These are phyloP conservation scores for Lathyrus tuberosus DNA, from an alignment of 306 rosid genomes.

Conservation along the genomic window DNA sequence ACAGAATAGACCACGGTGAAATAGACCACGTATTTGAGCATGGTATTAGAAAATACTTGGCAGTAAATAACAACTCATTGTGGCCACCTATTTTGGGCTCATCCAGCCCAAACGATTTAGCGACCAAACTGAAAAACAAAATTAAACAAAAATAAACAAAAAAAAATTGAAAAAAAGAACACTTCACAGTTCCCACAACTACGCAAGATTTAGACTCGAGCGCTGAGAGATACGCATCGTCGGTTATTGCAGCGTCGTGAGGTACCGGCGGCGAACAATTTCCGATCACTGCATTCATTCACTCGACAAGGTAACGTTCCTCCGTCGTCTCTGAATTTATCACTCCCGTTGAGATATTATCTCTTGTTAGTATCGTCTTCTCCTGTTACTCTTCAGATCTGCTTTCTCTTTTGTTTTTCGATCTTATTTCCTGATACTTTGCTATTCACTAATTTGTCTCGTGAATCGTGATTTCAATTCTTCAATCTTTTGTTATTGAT, in stretches of 20 bases:
- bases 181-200: background rate
- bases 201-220: background rate
- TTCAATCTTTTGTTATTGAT: background rate
- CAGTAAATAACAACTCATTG: background rate
- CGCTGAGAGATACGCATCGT: background rate
- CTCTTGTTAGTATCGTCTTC: background rate
- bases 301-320: background rate
- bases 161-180: background rate
- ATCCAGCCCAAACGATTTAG: background rate
- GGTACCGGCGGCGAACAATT: slow-evolving; percentile 15
- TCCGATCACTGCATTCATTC: background rate
- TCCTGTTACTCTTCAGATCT: slow-evolving; percentile 1
- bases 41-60: background rate
- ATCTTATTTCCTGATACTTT: background rate
- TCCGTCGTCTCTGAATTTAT: background rate
- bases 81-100: background rate
- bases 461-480: background rate
- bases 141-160: background rate
- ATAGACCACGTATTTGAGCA: no score
- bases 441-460: background rate
- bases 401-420: background rate
- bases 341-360: background rate
- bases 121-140: background rate
- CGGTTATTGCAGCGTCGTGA: background rate
- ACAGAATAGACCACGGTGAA: no score